phyloP scores from a whole-genome alignment of 805 yeast genomes.

The Brettanomyces sp. region DNA sequence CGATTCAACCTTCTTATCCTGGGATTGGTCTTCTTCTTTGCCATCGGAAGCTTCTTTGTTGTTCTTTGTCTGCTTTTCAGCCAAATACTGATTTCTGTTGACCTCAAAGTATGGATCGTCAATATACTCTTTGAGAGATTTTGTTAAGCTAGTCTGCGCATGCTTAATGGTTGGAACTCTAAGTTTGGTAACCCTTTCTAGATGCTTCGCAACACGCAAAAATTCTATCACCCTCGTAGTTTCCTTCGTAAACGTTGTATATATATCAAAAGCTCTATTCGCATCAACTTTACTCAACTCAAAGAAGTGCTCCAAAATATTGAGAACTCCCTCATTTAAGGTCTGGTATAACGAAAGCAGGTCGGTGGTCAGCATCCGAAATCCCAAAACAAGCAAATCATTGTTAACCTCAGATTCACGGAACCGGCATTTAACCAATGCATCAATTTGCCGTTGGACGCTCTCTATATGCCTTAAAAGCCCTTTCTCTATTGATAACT shows the following conservation, averaged over 20 bases:
- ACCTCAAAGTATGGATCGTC: constrained; percentile 77
- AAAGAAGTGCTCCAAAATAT: constrained; percentile 86
- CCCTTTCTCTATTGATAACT: constrained; percentile 65
- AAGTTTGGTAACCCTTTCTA: constrained; percentile 77
- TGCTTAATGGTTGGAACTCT: constrained; percentile 94
- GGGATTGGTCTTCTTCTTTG: constrained; percentile 5
- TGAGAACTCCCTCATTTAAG: constrained; percentile 92
- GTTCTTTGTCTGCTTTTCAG: constrained; percentile 44
- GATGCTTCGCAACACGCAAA: constrained; percentile 79
- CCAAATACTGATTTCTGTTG: constrained; percentile 68
- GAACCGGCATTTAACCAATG: constrained; percentile 64
- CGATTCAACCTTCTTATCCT: constrained; percentile 3
- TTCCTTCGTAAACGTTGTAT: constrained; percentile 75
- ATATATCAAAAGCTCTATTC: constrained; percentile 73
- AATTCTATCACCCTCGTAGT: constrained; percentile 84
- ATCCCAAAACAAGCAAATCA: constrained; percentile 76
- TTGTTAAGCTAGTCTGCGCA: constrained; percentile 89
- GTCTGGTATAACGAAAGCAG: constrained; percentile 78
- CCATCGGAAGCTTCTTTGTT: constrained; percentile 3
- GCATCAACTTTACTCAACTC: constrained; percentile 86
- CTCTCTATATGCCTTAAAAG: constrained; percentile 77
- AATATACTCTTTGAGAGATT: constrained; percentile 80
- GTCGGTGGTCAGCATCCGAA: constrained; percentile 85
- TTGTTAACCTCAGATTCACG: constrained; percentile 74
- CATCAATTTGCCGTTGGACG: constrained; percentile 72